phyloP scores from a whole-genome alignment of 768 basidiomycete species.

The Gautieria morchelliformis region DNA sequence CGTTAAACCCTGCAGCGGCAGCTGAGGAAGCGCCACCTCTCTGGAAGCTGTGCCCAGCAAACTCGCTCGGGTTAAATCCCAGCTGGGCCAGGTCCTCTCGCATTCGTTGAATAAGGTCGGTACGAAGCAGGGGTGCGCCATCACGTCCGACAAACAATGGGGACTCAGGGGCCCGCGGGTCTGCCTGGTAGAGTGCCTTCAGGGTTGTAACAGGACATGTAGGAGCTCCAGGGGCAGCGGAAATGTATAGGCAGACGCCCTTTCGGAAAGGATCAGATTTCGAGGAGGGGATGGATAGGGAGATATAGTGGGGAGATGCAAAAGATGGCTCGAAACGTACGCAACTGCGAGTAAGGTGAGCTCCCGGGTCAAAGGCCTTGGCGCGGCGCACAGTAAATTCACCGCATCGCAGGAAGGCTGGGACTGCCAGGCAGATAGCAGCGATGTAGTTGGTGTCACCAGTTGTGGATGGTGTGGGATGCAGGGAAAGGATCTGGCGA shows the following conservation, averaged over 20 bases:
- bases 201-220: neutral
- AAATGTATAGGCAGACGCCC: neutral
- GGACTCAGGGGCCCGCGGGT: no score
- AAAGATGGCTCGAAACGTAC: neutral
- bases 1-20: no score
- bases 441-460: neutral
- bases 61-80: no score
- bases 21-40: no score
- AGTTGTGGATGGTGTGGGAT: neutral
- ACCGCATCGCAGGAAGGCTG: neutral
- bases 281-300: neutral
- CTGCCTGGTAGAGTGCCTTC: no score
- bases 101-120: no score
- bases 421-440: neutral
- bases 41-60: no score
- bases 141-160: no score
- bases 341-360: neutral
- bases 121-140: no score
- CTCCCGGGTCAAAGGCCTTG: neutral
- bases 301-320: neutral
- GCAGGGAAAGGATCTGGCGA: slow-evolving; percentile 5
- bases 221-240: neutral
- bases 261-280: neutral
- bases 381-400: neutral
- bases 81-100: no score